Evolutionary conservation across 2,329 filamentous ascomycete genomes (phyloP), one percentile per base, ranked within the genome.

Genomic region (Alternaria triticina): DNA sequence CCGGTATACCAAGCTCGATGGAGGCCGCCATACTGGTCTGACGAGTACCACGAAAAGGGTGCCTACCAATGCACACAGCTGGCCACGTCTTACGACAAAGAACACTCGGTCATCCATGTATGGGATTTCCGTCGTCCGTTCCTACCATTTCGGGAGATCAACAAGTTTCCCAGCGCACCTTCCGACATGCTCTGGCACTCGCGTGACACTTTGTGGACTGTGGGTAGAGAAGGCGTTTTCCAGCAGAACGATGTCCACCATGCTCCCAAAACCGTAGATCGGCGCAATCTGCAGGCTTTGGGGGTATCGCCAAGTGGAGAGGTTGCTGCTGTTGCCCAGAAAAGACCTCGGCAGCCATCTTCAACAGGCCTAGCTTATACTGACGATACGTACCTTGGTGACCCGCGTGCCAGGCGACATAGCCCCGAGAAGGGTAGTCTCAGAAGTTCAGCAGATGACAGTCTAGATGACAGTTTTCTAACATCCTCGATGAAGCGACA

Each of bases 181-280:
- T 85, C 86, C 23, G 88, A 90, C 69, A 79, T 90, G 74, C 81
- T 90, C 15, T 90, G 88, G 84, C 87, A 87, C 70, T 88, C 87
- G 54, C 86, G 88, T 75, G 87, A 90, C 73, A 80, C 88, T 7
- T 80, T 90, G 40, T 90, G 88, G 88, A 89, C 87, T 12, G 88
- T 89, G 45, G 87, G 87, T 7, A 83, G 85, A 50, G 85, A 87
- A 63, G 88, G 88, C 13, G 82, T 85, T 10, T 90, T 90, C 66
- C 84, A 87, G 17, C 88, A 90, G 73, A 87, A 85, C 30, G 88
- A 90, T 70, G 82, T 89, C 33, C 85, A 88, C 61, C 87, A 86
- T 78, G 83, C 85, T 7, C 82, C 86, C 9, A 87, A 88, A 66
- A 82, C 86, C n/a, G 82, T 88, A 51, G 86, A 88, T 69, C 83